Percentiles rank a stretch among this genome's conserved stretches.
Evolutionary conservation across 164 flowering plant genomes (phyloP).

Genomic region (Sextonia rubra): DNA sequence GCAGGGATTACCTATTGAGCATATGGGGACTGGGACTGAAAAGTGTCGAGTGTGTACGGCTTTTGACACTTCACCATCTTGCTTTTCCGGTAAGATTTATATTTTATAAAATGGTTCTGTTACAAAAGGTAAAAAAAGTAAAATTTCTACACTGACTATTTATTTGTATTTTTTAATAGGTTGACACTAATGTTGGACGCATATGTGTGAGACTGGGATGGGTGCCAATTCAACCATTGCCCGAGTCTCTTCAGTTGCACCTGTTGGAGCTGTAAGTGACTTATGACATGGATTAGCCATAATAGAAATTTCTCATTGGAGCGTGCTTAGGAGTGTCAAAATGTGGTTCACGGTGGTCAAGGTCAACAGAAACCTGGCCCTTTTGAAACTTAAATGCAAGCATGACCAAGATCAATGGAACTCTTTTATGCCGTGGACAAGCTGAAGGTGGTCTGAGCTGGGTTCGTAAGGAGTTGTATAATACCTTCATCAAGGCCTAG

Average conservation of each 20-base stretch:
- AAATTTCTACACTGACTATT: neutral
- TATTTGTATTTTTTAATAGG: conserved; percentile 33
- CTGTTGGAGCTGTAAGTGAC: conserved; percentile 60
- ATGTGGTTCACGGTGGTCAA: neutral
- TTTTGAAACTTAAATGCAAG: neutral
- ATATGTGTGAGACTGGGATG: conserved; percentile 85
- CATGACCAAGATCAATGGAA: neutral
- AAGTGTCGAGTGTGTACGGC: conserved; percentile 96
- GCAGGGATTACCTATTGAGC: conserved; percentile 85
- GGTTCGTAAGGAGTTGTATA: neutral
- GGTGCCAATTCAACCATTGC: conserved; percentile 87
- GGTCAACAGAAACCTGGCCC: neutral
- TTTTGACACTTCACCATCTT: conserved; percentile 88
- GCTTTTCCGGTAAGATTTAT: conserved; percentile 92
- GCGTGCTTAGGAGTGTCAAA: neutral
- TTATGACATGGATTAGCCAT: neutral
- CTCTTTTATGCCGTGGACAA: neutral
- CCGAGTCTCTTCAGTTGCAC: conserved; percentile 66
- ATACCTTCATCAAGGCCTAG: neutral
- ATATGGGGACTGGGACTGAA: conserved; percentile 85
- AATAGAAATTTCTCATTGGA: neutral
- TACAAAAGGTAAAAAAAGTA: neutral
- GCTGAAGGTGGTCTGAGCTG: neutral
- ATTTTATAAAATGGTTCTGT: neutral
- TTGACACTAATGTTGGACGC: conserved; percentile 89